phyloP scores from a whole-genome alignment of 2,329 filamentous ascomycete species.

The Cladosporium colombiae region DNA sequence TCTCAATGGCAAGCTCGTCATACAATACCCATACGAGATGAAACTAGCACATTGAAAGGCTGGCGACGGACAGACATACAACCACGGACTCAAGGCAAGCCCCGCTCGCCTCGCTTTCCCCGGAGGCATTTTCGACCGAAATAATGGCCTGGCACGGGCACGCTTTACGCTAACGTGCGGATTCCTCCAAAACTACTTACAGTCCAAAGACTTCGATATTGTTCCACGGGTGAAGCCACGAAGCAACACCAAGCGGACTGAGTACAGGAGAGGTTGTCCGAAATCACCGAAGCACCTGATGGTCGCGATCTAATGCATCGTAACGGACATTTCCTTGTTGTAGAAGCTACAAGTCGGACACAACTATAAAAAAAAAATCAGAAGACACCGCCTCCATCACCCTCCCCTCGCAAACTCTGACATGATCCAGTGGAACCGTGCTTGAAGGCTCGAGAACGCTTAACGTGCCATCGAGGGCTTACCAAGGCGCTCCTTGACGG shows the following conservation, averaged over 20 bases:
- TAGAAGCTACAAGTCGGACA: neutral
- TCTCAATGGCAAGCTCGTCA: too few species aligned
- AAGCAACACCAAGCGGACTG: neutral
- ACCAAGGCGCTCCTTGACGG: conserved; percentile 25
- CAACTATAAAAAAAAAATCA: neutral
- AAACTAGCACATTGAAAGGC: neutral
- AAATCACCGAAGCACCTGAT: neutral
- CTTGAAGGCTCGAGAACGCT: too few species aligned
- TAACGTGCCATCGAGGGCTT: conserved; percentile 25
- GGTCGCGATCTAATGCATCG: neutral
- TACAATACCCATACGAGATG: too few species aligned
- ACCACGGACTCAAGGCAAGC: neutral
- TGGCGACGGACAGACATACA: neutral
- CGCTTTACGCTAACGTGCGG: too few species aligned
- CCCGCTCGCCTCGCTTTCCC: neutral
- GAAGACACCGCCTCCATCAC: neutral
- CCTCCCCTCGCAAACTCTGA: neutral
- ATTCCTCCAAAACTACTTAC: neutral
- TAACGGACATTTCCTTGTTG: neutral
- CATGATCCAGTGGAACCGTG: neutral
- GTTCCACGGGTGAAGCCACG: neutral
- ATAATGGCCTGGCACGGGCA: too few species aligned
- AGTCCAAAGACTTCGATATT: neutral
- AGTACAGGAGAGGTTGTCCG: neutral
- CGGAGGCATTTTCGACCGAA: neutral